Percentiles rank a stretch among this genome's conserved stretches.
phyloP scores from a whole-genome alignment of 2,329 filamentous ascomycete species.

The Zymoseptoria ardabiliae region DNA sequence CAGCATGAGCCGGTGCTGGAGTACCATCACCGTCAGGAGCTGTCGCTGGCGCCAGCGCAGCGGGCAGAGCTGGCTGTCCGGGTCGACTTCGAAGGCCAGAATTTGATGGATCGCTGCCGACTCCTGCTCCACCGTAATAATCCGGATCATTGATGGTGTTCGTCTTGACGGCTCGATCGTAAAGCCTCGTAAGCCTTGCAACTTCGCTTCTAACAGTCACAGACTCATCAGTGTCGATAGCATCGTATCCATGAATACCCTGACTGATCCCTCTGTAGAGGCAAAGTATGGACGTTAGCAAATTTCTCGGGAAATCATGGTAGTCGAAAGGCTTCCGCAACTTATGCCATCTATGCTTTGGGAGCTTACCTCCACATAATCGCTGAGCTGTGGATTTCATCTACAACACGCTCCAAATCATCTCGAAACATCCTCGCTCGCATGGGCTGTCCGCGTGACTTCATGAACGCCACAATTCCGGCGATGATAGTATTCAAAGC shows the following conservation, averaged over 20 bases:
- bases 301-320: no score
- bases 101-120: slow-evolving; percentile 20
- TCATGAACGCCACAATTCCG: slow-evolving; percentile 35
- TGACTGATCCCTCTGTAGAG: slow-evolving; percentile 32
- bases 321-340: no score
- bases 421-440: slow-evolving; percentile 36
- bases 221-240: slow-evolving; percentile 37
- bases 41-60: slow-evolving; percentile 4
- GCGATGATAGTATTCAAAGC: slow-evolving; percentile 37
- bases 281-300: no score
- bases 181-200: slow-evolving; percentile 31
- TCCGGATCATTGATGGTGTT: slow-evolving; percentile 36
- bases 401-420: slow-evolving; percentile 34
- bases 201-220: slow-evolving; percentile 37
- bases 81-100: slow-evolving; percentile 14
- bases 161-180: slow-evolving; percentile 33
- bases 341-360: no score
- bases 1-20: neutral
- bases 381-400: slow-evolving; percentile 37
- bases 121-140: slow-evolving; percentile 30
- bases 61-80: slow-evolving; percentile 10
- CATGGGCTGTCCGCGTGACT: slow-evolving; percentile 35
- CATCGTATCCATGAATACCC: slow-evolving; percentile 39
- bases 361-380: slow-evolving; percentile 31
- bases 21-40: slow-evolving; percentile 6